Conservation (phyloP, 495 filamentous ascomycete species). For the Ramalina peruviana region DNA sequence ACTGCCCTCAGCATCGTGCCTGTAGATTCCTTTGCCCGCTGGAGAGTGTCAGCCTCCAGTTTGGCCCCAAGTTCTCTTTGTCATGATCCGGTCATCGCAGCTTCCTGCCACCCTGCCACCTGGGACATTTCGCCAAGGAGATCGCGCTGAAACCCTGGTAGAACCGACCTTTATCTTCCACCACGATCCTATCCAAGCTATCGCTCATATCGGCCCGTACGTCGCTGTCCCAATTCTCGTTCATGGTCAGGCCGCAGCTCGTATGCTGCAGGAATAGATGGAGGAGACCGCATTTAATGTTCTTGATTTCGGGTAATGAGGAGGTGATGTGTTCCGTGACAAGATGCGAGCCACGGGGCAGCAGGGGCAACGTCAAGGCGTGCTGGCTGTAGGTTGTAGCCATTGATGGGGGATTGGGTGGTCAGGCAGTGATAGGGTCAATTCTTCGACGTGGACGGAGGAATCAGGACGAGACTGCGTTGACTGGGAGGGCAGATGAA, state of each 20-base stretch:
- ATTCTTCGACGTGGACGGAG: neutral
- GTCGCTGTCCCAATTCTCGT: slow-evolving; percentile 89
- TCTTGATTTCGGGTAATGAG: slow-evolving; percentile 53
- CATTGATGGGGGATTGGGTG: slow-evolving; percentile 24
- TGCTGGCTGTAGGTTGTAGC: slow-evolving; percentile 15
- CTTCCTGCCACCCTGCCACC: neutral
- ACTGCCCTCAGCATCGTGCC: slow-evolving; percentile 74
- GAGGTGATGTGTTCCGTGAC: slow-evolving; percentile 59
- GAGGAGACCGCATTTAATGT: slow-evolving; percentile 75
- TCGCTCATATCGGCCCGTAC: slow-evolving; percentile 83
- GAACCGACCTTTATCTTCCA: slow-evolving; percentile 40
- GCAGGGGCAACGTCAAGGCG: slow-evolving; percentile 56
- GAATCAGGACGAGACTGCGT: neutral
- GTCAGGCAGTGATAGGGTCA: slow-evolving; percentile 24
- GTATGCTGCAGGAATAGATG: slow-evolving; percentile 89
- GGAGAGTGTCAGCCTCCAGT: neutral
- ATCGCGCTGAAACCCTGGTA: too few species aligned
- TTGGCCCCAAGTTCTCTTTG: neutral
- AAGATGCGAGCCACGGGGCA: slow-evolving; percentile 74
- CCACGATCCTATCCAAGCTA: slow-evolving; percentile 77
- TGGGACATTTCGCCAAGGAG: too few species aligned
- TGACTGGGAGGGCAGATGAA: slow-evolving; percentile 38
- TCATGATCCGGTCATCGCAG: neutral
- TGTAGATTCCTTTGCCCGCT: slow-evolving; percentile 57
- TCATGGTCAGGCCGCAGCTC: slow-evolving; percentile 68